phyloP scores from a whole-genome alignment of 2,329 filamentous ascomycete species.

The Nothomitra cinnamomea region DNA sequence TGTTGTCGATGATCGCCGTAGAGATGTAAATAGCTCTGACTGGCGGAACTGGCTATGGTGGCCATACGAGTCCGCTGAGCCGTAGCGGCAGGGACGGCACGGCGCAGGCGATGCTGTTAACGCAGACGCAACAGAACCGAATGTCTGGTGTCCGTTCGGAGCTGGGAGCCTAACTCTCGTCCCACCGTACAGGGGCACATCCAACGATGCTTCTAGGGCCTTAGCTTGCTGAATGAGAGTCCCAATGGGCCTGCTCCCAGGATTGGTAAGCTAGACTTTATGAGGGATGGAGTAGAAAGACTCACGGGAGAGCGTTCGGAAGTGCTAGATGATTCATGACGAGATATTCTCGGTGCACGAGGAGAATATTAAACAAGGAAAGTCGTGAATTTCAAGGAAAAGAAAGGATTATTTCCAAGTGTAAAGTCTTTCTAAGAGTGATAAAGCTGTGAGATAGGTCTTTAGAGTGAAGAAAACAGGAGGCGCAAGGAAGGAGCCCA shows the following conservation, averaged over 20 bases:
- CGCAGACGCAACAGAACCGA: background rate
- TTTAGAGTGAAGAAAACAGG: background rate
- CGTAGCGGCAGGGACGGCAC: background rate
- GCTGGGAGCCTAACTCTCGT: background rate
- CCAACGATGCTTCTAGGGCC: background rate
- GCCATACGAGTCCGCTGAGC: background rate
- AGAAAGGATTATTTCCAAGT: background rate
- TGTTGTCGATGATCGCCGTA: background rate
- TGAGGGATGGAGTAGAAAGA: background rate
- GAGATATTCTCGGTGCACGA: background rate
- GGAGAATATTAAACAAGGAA: background rate
- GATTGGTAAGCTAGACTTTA: background rate
- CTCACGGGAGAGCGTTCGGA: background rate
- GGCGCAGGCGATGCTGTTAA: background rate
- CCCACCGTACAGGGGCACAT: background rate
- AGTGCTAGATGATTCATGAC: background rate
- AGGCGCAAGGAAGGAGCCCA: background rate
- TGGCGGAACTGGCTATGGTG: background rate
- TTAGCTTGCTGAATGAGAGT: conserved; percentile 2
- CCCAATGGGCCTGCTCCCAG: background rate
- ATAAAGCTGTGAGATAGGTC: background rate
- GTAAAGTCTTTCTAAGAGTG: background rate
- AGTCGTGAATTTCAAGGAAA: background rate
- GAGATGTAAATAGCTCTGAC: background rate
- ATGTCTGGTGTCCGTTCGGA: background rate